These are phyloP conservation scores for Cryptosporidium xiaoi DNA, from an alignment of 169 alveolate genomes.

Conservation along the genomic window DNA sequence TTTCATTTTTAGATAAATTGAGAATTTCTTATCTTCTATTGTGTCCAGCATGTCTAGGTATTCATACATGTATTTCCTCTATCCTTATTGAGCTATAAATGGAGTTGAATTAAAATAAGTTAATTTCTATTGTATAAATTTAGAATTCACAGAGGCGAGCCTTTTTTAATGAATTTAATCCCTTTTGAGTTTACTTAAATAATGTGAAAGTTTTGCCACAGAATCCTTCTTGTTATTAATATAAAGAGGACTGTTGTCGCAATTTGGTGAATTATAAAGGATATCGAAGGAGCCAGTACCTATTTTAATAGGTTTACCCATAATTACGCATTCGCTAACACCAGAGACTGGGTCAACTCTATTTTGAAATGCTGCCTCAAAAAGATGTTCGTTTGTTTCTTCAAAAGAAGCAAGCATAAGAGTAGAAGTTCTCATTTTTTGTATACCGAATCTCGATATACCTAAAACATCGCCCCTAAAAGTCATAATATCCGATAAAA, in stretches of 20 bases:
- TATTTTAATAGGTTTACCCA: conserved; percentile 94
- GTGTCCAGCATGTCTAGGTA: no score
- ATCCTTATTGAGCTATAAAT: no score
- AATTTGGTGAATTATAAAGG: conserved; percentile 76
- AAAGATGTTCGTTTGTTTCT: conserved; percentile 97
- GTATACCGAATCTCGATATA: conserved; percentile 96
- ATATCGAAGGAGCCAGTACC: conserved; percentile 97
- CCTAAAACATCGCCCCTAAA: conserved; percentile 95
- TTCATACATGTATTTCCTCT: no score
- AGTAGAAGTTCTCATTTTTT: conserved; percentile 96
- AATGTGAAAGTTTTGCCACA: conserved; percentile 47
- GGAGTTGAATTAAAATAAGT: no score
- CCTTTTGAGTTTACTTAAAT: conserved; percentile 26
- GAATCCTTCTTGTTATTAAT: conserved; percentile 18
- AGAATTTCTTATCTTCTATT: no score
- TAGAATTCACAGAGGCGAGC: neutral
- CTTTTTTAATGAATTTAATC: neutral
- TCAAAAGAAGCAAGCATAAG: conserved; percentile 98
- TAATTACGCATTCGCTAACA: conserved; percentile 96
- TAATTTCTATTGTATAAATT: neutral
- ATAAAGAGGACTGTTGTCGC: conserved; percentile 8
- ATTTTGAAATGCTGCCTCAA: conserved; percentile 96
- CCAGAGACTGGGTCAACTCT: conserved; percentile 92
- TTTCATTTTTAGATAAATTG: no score
- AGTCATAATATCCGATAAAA: conserved; percentile 98